Conservation (phyloP, 768 basidiomycete genomes). For the Epithele typhae region DNA sequence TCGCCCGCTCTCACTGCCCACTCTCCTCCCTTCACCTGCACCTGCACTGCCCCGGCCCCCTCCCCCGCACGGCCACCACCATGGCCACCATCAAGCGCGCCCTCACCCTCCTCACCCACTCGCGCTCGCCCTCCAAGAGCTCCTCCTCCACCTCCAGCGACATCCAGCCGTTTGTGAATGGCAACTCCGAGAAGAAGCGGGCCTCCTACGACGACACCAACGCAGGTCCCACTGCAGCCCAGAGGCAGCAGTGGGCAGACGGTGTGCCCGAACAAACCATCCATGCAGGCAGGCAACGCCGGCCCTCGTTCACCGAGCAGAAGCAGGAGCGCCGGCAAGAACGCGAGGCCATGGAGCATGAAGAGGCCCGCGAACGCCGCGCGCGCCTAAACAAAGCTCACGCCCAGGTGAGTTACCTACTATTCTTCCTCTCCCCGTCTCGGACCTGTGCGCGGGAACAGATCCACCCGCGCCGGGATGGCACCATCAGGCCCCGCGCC, state of each 20-base stretch:
- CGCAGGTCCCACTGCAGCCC: constrained; percentile 1
- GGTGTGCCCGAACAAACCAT: no score
- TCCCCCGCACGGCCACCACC: neutral
- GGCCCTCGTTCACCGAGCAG: constrained; percentile 21
- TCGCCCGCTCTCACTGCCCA: no score
- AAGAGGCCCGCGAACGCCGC: constrained; percentile 14
- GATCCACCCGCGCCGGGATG: no score
- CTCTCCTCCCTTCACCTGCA: no score
- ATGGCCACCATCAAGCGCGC: constrained; percentile 20
- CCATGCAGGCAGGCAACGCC: no score
- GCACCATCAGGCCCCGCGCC: no score
- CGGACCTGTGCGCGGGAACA: no score
- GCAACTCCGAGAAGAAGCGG: constrained; percentile 5
- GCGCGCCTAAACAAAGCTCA: constrained; percentile 11
- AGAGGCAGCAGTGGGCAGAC: constrained; percentile 1
- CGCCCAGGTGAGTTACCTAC: constrained; percentile 15
- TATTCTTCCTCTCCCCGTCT: neutral
- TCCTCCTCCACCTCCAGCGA: neutral
- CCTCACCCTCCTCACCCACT: constrained; percentile 14
- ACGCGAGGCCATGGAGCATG: constrained; percentile 19
- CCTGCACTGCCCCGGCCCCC: no score
- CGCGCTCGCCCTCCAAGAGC: constrained; percentile 10
- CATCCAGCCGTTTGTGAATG: constrained; percentile 4
- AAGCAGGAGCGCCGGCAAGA: constrained; percentile 20
- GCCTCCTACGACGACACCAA: constrained; percentile 8